Evolutionary conservation across 768 basidiomycete species (phyloP), one percentile per base, ranked within the genome.

Genomic region (Termitomyces sp.): DNA sequence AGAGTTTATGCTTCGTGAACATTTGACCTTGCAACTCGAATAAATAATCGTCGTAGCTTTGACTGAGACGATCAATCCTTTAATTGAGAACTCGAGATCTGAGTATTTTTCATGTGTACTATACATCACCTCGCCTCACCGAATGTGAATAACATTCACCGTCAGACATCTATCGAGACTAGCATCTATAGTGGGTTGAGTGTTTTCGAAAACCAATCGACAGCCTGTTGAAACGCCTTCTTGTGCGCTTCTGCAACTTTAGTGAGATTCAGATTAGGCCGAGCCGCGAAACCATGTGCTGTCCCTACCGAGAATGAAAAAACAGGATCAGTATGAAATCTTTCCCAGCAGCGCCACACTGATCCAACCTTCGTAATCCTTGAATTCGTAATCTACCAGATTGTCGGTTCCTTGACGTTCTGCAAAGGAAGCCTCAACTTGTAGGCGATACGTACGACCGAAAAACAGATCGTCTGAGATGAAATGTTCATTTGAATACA

Each of bases 161-260:
- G 22, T 18, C 8, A 10, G 9, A 16, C 36, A 10, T 9, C 14
- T 7, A 5, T 18, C 10, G 22, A 43, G 42, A 14, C 36, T 39
- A 24, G 9, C 26, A n/a, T 37, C 26, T 51, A 37, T 18, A 27
- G 2, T 18, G 5, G 18, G 32, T 29, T n/a, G 6, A 64, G 47
- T 8, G 64, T 63, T 42, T 62, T 63, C 24, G 57, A 36, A 55
- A 65, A 65, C 65, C 62, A 70, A 47, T 57, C 60, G 8, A 69
- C 64, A 52, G 63, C 59, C 48, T 70, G 67, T 42, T 66, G 62
- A n/a, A 67, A 66, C 1, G 67, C 67, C 42, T 64, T 59, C 56
- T 66, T 66, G 48, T 62, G 61, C 8, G 61, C 65, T 47, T 65
- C 66, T 50, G 65, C 62, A 41, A 68, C 60, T 55, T 66, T 61